Conservation (phyloP, 73 alveolate species). For the Durusdinium trenchii region DNA sequence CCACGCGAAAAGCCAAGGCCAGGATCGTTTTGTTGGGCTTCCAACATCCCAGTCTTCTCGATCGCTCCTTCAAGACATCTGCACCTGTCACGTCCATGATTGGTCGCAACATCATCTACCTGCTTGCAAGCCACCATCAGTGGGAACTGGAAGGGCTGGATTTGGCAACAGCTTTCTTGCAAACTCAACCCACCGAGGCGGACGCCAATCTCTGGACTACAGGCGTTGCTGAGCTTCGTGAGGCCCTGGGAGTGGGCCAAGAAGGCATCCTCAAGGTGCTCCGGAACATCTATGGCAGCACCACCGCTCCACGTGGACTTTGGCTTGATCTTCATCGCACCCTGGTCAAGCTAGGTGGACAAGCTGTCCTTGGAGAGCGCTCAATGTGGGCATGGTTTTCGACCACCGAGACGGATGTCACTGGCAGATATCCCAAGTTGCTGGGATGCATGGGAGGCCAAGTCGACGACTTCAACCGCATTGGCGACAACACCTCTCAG, state of each 20-base stretch:
- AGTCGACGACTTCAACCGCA: neutral
- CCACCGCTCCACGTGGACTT: neutral
- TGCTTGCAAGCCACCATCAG: neutral
- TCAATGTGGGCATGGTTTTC: neutral
- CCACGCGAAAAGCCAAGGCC: neutral
- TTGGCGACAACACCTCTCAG: neutral
- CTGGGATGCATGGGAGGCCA: constrained; percentile 3
- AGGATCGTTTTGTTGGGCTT: constrained; percentile 13
- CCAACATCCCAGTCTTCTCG: neutral
- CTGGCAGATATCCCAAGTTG: neutral
- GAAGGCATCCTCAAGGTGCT: neutral
- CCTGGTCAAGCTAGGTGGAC: neutral
- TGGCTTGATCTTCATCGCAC: neutral
- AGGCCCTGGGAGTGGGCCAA: neutral
- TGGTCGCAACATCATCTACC: neutral
- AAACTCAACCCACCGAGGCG: neutral
- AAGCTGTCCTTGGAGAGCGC: neutral
- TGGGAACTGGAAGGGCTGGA: neutral
- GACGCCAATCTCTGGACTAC: neutral
- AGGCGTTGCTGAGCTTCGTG: neutral
- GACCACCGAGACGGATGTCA: no score
- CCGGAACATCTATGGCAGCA: neutral
- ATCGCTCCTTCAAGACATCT: neutral
- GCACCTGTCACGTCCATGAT: neutral
- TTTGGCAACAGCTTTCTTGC: neutral